Evolutionary conservation across 140 eudicot genomes (phyloP).

Genomic region (Ambrosia hybrid): DNA sequence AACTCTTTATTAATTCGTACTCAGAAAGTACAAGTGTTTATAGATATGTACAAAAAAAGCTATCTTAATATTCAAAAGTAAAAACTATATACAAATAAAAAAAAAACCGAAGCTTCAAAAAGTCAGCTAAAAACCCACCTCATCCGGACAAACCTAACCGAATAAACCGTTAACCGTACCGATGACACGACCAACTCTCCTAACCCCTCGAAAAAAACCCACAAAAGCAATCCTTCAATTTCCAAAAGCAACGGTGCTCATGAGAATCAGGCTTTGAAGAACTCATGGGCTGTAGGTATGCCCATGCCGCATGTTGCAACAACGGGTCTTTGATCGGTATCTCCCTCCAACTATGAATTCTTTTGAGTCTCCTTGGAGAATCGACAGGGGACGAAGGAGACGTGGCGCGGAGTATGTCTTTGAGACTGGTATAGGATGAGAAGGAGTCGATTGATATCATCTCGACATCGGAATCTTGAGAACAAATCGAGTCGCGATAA

Average conservation of each 20-base stretch:
- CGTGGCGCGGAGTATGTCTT: conserved; percentile 26
- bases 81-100: background rate
- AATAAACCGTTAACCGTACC: no score
- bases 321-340: conserved; percentile 57
- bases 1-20: no score
- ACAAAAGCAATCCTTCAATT: conserved; percentile 28
- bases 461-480: conserved; percentile 33
- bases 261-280: conserved; percentile 17
- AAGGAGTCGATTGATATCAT: conserved; percentile 31
- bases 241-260: conserved; percentile 18
- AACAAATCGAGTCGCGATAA: conserved; percentile 10
- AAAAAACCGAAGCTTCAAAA: conserved; percentile 20
- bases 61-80: background rate
- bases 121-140: conserved; percentile 20
- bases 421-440: conserved; percentile 38
- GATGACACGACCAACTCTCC: no score
- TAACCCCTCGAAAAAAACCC: no score
- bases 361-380: conserved; percentile 14
- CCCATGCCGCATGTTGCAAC: conserved; percentile 64
- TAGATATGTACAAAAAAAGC: background rate
- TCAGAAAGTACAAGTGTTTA: background rate
- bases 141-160: no score
- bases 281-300: conserved; percentile 56
- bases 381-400: conserved; percentile 23
- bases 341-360: conserved; percentile 53